Base-by-base conservation (phyloP, 805 yeast genomes). In the Scheffersomyces coipomensis region DNA sequence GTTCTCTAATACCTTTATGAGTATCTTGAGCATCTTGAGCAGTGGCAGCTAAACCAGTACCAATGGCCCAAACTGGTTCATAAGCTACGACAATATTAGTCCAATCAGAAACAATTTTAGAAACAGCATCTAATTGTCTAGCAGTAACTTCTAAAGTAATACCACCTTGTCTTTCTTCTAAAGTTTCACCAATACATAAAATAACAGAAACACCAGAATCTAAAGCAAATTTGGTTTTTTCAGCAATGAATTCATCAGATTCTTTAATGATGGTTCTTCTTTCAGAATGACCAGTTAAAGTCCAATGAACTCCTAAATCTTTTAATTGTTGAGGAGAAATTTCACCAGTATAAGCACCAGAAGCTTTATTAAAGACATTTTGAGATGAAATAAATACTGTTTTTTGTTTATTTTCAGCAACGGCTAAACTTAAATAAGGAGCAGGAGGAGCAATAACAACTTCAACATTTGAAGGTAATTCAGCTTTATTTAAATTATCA, bases 11-110 rank as follows among this genome's bases (percentile, higher is more conserved):
- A 55, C 77, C 78, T 64, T 79, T 78, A 76, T 93, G 99, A 60
- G 93, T 88, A 53, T 83, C 88, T 76, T 93, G 97, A 54, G 99
- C 99, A 65, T 93, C 99, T 53, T 85, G 87, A 54, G 99, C 89
- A 56, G 99, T 93, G 47, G 99, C 98, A 58, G 98, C 97, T 63
- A 93, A 81, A 64, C 99, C 99, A 56, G 98, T 90, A 68, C 99
- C 99, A 58, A 93, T 93, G 58, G 99, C 99, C 99, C 99, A 93
- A 54, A 93, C 96, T 58, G 99, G 99, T 77, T 93, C 99, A 76
- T 93, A 93, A 60, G 99, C 99, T 67, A 93, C 73, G 51, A 93
- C 98, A 53, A 93, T 76, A 68, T 86, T 78, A 49, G 85, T 58
- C 98, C 98, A 91, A 82, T 90, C 97, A 44, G 67, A 61, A 48